These are phyloP conservation scores for Penicillium hesseltinei DNA, from an alignment of 2,329 filamentous ascomycete species.

Conservation along the genomic window DNA sequence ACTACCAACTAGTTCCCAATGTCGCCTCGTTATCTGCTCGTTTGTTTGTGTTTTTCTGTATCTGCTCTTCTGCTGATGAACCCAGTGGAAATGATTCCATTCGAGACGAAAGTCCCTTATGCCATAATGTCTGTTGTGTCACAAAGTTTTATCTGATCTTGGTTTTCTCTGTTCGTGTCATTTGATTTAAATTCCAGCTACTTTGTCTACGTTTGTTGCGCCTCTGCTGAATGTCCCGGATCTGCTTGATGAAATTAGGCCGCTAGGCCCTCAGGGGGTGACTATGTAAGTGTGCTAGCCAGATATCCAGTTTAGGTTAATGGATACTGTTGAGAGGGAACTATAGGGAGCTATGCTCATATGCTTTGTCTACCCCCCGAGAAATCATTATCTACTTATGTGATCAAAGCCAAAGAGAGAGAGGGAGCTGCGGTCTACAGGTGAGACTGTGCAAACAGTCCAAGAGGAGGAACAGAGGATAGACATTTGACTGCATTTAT, in stretches of 20 bases:
- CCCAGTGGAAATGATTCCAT: neutral
- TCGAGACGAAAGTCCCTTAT: neutral
- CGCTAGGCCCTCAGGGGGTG: neutral
- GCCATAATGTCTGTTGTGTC: slow-evolving; percentile 1
- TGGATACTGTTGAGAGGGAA: neutral
- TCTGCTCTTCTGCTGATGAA: slow-evolving; percentile 1
- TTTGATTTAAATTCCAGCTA: neutral
- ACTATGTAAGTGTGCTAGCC: slow-evolving; percentile 6
- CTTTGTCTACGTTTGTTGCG: neutral
- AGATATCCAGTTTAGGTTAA: slow-evolving; percentile 2
- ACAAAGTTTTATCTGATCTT: neutral
- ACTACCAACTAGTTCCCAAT: slow-evolving; percentile 26
- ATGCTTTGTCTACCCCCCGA: neutral
- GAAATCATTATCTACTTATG: too few species aligned
- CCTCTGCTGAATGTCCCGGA: neutral
- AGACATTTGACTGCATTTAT: neutral
- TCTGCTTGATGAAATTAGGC: slow-evolving; percentile 2
- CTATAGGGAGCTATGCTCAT: neutral
- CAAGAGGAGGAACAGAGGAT: neutral
- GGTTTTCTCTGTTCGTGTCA: neutral
- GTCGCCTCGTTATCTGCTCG: slow-evolving; percentile 7
- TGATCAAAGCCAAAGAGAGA: neutral
- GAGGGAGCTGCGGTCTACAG: neutral
- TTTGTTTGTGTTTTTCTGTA: neutral
- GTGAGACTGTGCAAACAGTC: neutral